phyloP scores from a whole-genome alignment of 2,329 filamentous ascomycete genomes.

The Phaeosphaeriaceae sp. region DNA sequence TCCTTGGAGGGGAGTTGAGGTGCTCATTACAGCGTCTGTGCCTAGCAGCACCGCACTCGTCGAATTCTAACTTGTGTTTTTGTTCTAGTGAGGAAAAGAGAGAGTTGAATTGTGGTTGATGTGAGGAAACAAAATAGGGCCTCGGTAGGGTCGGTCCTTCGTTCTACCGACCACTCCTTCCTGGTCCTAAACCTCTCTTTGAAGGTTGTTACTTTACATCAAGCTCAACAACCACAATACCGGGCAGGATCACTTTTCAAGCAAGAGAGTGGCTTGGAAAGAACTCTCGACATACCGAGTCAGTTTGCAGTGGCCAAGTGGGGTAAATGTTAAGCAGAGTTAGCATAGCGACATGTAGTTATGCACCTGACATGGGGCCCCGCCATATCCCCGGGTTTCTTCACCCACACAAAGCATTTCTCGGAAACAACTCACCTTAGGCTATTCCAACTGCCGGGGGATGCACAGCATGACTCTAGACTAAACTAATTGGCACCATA shows the following conservation, averaged over 20 bases:
- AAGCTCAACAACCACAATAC: not conserved
- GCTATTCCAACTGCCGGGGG: constrained; percentile 18
- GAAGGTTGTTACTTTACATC: not conserved
- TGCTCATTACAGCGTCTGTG: constrained; percentile 35
- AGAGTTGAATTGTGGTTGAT: constrained; percentile 1
- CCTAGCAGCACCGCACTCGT: no score
- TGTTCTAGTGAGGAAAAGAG: constrained; percentile 7
- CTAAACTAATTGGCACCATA: not conserved
- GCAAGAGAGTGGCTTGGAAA: no score
- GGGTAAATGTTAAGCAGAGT: no score
- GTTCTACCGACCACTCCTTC: constrained; percentile 5
- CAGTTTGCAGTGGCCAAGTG: no score
- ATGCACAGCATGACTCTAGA: constrained; percentile 7
- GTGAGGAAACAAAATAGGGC: constrained; percentile 17
- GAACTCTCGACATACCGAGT: no score
- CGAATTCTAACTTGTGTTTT: not conserved
- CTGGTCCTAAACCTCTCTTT: constrained; percentile 3
- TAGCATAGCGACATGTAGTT: not conserved
- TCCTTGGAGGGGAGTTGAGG: constrained; percentile 21
- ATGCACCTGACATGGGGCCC: constrained; percentile 13
- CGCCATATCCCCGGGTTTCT: constrained; percentile 15
- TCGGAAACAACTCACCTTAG: not conserved
- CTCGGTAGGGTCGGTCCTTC: constrained; percentile 16
- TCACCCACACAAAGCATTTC: constrained; percentile 5
- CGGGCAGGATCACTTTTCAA: no score